Conservation (phyloP, 164 flowering plant species). For the Liquidambar formosana region DNA sequence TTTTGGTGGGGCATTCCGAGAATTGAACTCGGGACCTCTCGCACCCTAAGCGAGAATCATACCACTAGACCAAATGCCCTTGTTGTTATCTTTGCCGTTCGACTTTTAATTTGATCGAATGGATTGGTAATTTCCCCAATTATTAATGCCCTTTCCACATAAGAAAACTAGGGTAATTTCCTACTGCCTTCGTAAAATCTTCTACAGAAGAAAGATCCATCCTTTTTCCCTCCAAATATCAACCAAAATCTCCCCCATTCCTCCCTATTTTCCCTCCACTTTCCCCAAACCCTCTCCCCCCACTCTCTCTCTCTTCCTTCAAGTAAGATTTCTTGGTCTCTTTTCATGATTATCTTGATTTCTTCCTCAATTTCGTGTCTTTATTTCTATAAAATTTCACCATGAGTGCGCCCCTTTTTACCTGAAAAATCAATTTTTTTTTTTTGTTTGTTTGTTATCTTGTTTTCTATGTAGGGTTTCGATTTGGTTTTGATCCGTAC, state of each 20-base stretch:
- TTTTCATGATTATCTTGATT: neutral
- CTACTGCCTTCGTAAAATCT: neutral
- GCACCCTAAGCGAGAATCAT: conserved; percentile 95
- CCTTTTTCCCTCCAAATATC: conserved; percentile 16
- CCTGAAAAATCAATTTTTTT: too few species aligned
- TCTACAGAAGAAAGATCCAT: neutral
- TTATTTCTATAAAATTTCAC: neutral
- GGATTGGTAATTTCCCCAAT: too few species aligned
- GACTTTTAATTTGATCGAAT: too few species aligned
- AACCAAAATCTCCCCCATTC: neutral
- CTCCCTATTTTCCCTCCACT: conserved; percentile 3
- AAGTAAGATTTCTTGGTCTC: neutral
- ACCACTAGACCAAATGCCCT: conserved; percentile 86
- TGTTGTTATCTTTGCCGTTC: too few species aligned
- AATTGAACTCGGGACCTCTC: conserved; percentile 90
- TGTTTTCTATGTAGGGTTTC: neutral
- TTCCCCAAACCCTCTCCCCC: neutral
- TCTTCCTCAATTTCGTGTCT: neutral
- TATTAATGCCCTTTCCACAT: too few species aligned
- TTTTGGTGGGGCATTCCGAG: conserved; percentile 61
- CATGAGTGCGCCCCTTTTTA: too few species aligned
- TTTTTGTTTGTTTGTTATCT: neutral
- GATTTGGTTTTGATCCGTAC: neutral
- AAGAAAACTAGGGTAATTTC: neutral
- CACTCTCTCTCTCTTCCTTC: conserved; percentile 11